Conservation (phyloP, 768 basidiomycete species). For the Tricholoma hemisulphureum region DNA sequence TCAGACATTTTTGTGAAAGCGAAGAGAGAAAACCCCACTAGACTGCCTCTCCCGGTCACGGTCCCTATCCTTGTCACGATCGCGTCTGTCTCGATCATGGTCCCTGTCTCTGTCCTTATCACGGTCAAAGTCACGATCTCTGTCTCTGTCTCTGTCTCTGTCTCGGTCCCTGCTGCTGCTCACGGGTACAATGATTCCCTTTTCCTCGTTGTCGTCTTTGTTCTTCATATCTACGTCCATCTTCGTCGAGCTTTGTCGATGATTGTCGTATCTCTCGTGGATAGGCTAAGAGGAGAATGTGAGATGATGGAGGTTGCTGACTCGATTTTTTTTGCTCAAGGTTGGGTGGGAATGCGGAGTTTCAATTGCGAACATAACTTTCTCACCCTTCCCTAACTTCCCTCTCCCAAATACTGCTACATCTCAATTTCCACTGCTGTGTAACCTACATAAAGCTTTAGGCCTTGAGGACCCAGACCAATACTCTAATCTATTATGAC, state of each 20-base stretch:
- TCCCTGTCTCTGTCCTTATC: constrained; percentile 37
- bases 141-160: constrained; percentile 44
- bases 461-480: too few relatives aligned
- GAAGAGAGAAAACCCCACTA: constrained; percentile 35
- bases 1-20: neutral
- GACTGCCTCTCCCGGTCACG: constrained; percentile 50
- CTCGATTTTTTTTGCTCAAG: constrained; percentile 3
- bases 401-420: too few relatives aligned
- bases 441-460: too few relatives aligned
- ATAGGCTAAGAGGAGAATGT: neutral
- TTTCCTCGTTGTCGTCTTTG: constrained; percentile 73
- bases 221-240: constrained; percentile 85
- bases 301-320: neutral
- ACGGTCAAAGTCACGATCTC: constrained; percentile 38
- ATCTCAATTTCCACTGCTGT: too few relatives aligned
- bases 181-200: constrained; percentile 40
- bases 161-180: constrained; percentile 45
- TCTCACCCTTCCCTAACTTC: neutral
- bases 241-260: constrained; percentile 1
- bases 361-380: neutral
- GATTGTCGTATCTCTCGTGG: neutral
- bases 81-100: constrained; percentile 34
- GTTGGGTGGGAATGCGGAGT: constrained; percentile 4
- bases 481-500: too few relatives aligned
- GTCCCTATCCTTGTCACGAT: constrained; percentile 49